Percentiles rank a stretch among this genome's conserved stretches.
These are phyloP conservation scores for Dryas alaskensis DNA, from an alignment of 306 rosid genomes.

Conservation along the genomic window DNA sequence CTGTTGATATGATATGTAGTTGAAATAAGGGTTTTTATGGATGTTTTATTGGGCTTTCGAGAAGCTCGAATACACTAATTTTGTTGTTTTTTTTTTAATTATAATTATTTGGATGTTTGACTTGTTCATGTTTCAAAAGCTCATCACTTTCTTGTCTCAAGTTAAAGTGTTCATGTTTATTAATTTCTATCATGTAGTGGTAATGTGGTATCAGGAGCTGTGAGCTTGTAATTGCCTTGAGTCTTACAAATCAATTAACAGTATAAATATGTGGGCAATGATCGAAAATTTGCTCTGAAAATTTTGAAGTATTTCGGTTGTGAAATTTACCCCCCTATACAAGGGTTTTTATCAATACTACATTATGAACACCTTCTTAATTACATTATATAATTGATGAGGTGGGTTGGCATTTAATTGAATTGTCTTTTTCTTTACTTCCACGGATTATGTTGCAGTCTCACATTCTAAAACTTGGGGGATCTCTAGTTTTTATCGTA, in stretches of 20 bases:
- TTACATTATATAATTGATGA: background rate
- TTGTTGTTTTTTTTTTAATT: background rate
- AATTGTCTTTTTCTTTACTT: background rate
- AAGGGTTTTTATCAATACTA: background rate
- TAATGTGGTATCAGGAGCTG: background rate
- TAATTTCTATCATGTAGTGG: background rate
- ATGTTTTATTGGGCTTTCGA: conserved; percentile 14
- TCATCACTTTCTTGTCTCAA: conserved; percentile 1
- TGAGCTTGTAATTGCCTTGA: background rate
- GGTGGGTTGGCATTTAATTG: background rate
- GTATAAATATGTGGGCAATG: background rate
- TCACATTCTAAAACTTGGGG: background rate
- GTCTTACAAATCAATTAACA: background rate
- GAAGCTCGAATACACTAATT: conserved; percentile 20
- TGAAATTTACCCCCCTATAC: background rate
- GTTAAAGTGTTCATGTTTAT: background rate
- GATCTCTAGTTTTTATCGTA: background rate
- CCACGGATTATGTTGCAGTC: background rate
- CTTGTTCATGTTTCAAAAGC: background rate
- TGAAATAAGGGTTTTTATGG: conserved; percentile 30
- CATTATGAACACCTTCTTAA: background rate
- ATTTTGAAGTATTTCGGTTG: background rate
- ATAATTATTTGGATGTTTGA: background rate
- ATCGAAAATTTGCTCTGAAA: background rate
- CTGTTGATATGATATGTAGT: conserved; percentile 34